Evolutionary conservation across 2,329 filamentous ascomycete genomes (phyloP), one percentile per base, ranked within the genome.

Genomic region (Elsinoe ampelina): DNA sequence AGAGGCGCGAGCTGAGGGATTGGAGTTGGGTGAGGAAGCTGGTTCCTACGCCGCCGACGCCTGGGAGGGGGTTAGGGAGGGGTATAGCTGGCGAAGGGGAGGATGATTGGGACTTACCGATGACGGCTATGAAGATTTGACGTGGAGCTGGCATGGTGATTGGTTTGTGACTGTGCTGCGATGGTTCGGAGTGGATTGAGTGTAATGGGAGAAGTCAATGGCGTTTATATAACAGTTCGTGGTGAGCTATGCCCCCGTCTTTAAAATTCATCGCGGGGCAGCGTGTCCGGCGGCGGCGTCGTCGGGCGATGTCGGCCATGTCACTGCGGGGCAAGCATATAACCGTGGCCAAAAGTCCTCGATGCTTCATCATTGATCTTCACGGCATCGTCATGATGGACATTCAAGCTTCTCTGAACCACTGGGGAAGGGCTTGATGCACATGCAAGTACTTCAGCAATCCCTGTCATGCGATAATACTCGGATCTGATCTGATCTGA

Each of bases 21-120:
- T 85, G 77, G 58, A 97, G 83, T 73, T 97, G 93, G 63, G 79
- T 77, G 61, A 97, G 82, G 78, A 97, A 96, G 74, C 83, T 83
- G 73, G 91, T 91, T 67, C 93, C 93, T 60, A 97, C 93, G 62
- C 92, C 92, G 64, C 93, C 93, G 65, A 87, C 87, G 67, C 93
- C 91, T 95, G 67, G 10, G 39, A 35, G 52, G 56, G 57, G 55
- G 57, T 55, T 32, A 58, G 55, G 22, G 20, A 30, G 43, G 17
- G 47, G 34, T 7, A 30, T 30, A 36, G 45, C 30, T 15, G 19
- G 22, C 2, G 38, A 4, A 1, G 10, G 36, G 13, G 36, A 15
- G 13, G 12, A 34, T 45, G 15, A 8, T 8, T 45, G 20, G 36
- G 26, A 30, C 39, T 39, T 63, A 74, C 72, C 75, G 61, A 77